Percentiles rank a stretch among this genome's conserved stretches.
These are phyloP conservation scores for Cyberlindnera meyerae DNA, from an alignment of 805 yeast species.

Conservation along the genomic window DNA sequence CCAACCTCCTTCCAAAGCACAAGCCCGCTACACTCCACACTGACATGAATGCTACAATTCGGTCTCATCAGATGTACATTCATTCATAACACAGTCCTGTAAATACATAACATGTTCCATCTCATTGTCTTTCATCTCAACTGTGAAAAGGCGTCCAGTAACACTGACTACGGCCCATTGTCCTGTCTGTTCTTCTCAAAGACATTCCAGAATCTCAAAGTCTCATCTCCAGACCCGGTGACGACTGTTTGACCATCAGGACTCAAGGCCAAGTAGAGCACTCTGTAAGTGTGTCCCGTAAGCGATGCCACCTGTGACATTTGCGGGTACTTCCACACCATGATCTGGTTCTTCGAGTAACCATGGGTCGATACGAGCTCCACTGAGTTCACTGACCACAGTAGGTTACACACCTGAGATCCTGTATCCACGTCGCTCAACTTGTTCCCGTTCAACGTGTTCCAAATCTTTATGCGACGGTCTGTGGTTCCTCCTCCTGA, in stretches of 20 bases:
- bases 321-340: constrained; percentile 89
- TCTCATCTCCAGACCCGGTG: constrained; percentile 98
- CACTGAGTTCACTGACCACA: constrained; percentile 89
- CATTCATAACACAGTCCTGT: too few relatives aligned
- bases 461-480: constrained; percentile 87
- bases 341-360: constrained; percentile 82
- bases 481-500: constrained; percentile 98
- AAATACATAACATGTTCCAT: too few relatives aligned
- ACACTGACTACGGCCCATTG: constrained; percentile 54
- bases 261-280: constrained; percentile 79
- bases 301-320: constrained; percentile 89
- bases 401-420: constrained; percentile 90
- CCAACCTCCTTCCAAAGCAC: not conserved
- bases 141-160: constrained; percentile 72
- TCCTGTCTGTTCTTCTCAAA: constrained; percentile 71
- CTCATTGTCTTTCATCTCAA: constrained; percentile 41
- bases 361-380: constrained; percentile 96
- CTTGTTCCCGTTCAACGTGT: constrained; percentile 71
- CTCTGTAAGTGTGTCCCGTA: constrained; percentile 92
- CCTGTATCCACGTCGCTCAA: constrained; percentile 87
- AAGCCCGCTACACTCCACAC: not conserved
- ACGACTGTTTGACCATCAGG: constrained; percentile 97
- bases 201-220: constrained; percentile 91
- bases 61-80: too few relatives aligned
- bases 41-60: too few relatives aligned